These are phyloP conservation scores for Plasmodium cynomolgi DNA, from an alignment of 169 alveolate genomes.

Conservation along the genomic window DNA sequence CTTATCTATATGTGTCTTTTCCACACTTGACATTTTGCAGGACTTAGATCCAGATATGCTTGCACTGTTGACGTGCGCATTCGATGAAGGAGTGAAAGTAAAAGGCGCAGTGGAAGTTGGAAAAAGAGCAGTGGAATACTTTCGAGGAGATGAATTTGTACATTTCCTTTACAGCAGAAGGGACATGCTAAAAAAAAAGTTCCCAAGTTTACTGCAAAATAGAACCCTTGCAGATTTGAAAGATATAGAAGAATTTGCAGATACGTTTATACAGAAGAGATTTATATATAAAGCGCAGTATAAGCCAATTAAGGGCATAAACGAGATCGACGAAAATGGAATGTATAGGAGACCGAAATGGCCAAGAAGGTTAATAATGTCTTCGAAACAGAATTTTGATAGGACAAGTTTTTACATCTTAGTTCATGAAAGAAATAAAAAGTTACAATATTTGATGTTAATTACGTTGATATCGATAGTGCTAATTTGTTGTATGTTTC, in stretches of 20 bases:
- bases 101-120: slow-evolving; percentile 86
- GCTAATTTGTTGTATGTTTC: slow-evolving; percentile 89
- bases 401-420: slow-evolving; percentile 87
- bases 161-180: slow-evolving; percentile 81
- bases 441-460: slow-evolving; percentile 82
- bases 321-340: slow-evolving; percentile 83
- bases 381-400: slow-evolving; percentile 86
- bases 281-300: slow-evolving; percentile 86
- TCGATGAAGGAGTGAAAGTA: slow-evolving; percentile 76
- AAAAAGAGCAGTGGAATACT: slow-evolving; percentile 89
- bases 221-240: slow-evolving; percentile 70
- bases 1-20: not conserved
- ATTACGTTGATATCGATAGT: slow-evolving; percentile 83
- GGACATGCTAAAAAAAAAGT: slow-evolving; percentile 77
- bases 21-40: not conserved
- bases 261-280: slow-evolving; percentile 79
- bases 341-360: slow-evolving; percentile 87
- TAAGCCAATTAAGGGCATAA: slow-evolving; percentile 84
- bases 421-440: slow-evolving; percentile 87
- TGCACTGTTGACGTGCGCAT: slow-evolving; percentile 56
- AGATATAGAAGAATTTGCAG: slow-evolving; percentile 75
- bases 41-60: slow-evolving; percentile 63
- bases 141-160: slow-evolving; percentile 87
- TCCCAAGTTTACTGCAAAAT: slow-evolving; percentile 76
- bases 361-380: slow-evolving; percentile 88